A percentile compares a stretch with the other conserved stretches of the same genome.
Conservation (phyloP, 176 grass and related monocot species). For the Secale cereale region DNA sequence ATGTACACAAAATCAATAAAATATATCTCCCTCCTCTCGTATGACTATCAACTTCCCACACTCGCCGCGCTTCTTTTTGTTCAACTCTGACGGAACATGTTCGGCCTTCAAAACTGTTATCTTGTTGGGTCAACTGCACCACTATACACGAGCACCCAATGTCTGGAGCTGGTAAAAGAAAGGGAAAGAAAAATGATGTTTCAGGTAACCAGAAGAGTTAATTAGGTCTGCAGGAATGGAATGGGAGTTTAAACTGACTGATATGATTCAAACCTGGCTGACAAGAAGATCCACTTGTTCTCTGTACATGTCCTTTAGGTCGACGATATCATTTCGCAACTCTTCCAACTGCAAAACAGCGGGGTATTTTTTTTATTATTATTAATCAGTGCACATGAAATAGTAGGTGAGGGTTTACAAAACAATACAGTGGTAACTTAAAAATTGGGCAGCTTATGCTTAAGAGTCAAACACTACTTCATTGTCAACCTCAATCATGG, state of each 20-base stretch:
- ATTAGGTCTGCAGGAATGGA: not conserved
- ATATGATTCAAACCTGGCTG: constrained; percentile 71
- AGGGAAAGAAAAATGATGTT: not conserved
- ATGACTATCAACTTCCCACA: constrained; percentile 20
- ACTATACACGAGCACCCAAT: constrained; percentile 51
- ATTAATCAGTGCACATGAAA: not conserved
- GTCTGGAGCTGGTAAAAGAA: constrained; percentile 36
- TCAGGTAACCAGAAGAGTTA: not conserved
- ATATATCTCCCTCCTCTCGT: not conserved
- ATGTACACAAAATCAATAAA: constrained; percentile 33
- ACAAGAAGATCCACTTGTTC: constrained; percentile 99
- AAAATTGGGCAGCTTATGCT: not conserved
- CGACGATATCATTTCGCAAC: constrained; percentile 88
- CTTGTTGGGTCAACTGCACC: not conserved
- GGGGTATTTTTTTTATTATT: not conserved
- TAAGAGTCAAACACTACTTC: not conserved
- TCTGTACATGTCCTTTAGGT: constrained; percentile 99
- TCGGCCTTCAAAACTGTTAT: constrained; percentile 14
- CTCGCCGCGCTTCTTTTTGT: not conserved
- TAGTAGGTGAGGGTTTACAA: not conserved
- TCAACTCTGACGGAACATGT: constrained; percentile 12
- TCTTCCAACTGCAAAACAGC: constrained; percentile 84
- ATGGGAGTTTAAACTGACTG: not conserved
- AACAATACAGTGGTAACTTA: not conserved
- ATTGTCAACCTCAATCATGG: not conserved